Percentiles rank a stretch among this genome's conserved stretches.
Evolutionary conservation across 495 filamentous ascomycete genomes (phyloP).

Genomic region (Penicillium silybi): DNA sequence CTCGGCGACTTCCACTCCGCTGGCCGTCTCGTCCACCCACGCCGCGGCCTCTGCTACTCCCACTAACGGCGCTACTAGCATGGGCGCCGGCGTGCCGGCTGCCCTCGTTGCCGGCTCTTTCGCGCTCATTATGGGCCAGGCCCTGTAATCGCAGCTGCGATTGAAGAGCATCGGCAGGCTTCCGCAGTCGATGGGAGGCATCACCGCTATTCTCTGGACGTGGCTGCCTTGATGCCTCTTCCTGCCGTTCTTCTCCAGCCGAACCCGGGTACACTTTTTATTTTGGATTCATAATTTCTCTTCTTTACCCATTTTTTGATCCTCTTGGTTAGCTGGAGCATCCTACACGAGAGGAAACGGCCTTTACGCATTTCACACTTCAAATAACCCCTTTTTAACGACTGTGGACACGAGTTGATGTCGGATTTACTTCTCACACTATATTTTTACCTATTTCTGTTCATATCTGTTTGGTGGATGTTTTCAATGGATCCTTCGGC

Average conservation of each 20-base stretch:
- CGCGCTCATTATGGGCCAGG: conserved; percentile 35
- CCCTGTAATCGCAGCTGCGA: conserved; percentile 23
- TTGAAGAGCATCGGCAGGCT: background rate
- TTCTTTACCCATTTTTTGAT: conserved; percentile 18
- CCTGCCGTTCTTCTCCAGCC: conserved; percentile 25
- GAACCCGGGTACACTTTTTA: conserved; percentile 19
- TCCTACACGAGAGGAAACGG: conserved; percentile 23
- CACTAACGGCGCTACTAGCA: conserved; percentile 18
- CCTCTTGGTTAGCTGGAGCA: conserved; percentile 25
- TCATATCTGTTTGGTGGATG: conserved; percentile 19
- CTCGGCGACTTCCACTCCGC: conserved; percentile 20
- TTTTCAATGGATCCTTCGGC: background rate
- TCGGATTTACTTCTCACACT: conserved; percentile 14
- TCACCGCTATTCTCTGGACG: background rate
- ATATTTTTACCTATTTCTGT: conserved; percentile 18
- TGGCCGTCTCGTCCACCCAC: conserved; percentile 13
- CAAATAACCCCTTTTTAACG: conserved; percentile 34
- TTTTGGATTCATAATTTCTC: conserved; percentile 15
- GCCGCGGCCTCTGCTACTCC: conserved; percentile 21
- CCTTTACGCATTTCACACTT: conserved; percentile 21
- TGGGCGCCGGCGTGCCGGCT: conserved; percentile 29
- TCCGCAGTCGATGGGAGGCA: background rate
- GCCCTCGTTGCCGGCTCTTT: conserved; percentile 37
- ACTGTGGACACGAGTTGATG: conserved; percentile 35
- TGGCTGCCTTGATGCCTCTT: background rate